Base-by-base conservation (phyloP, 2,329 filamentous ascomycete species). In the Neoarthrinium moseri region DNA sequence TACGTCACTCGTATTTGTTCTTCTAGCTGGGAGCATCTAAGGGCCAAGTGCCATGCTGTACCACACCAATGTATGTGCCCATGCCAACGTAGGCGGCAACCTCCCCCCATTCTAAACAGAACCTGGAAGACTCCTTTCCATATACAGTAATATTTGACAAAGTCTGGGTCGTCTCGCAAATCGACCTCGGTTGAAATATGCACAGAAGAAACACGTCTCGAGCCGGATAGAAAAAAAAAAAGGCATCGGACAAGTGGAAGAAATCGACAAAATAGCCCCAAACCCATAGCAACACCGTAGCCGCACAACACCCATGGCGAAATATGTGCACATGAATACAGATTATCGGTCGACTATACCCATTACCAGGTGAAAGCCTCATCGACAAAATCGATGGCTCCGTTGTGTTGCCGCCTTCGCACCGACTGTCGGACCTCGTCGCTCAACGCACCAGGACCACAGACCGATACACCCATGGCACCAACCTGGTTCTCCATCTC, bases 401-500 rank as follows among this genome's bases (percentile, higher is more conserved):
- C 83, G 37, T 75, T 67, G 52, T 83, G 75, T 62, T 88, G 83
- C 55, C 82, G 75, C 42, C 73, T 74, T 49, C 87, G 75, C 36
- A 87, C 84, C 11, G 83, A 83, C 43, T 74, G 72, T 43, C 87
- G 74, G 32, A 91, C 86, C 66, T 91, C 87, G 57, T 92, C 87
- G 51, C 84, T 86, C 43, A 92, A 71, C 10, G 80, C 76, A 43
- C 87, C 87, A 4, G 85, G 85, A 12, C 88, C 88, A 58, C 87
- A 91, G 3, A 90, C 87, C 13, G 78, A 79, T 12, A 91, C 83
- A 26, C 81, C 86, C 72, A 89, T 84, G 23, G 86, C 82, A 48
- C 87, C 87, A 39, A 91, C 72, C 58, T 88, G 86, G 57, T 81
- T 77, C 67, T 87, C 83, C 71, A 89, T 84, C 72, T 91, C 87